phyloP scores from a whole-genome alignment of 2,329 filamentous ascomycete genomes.

The Amauroascus verrucosus region DNA sequence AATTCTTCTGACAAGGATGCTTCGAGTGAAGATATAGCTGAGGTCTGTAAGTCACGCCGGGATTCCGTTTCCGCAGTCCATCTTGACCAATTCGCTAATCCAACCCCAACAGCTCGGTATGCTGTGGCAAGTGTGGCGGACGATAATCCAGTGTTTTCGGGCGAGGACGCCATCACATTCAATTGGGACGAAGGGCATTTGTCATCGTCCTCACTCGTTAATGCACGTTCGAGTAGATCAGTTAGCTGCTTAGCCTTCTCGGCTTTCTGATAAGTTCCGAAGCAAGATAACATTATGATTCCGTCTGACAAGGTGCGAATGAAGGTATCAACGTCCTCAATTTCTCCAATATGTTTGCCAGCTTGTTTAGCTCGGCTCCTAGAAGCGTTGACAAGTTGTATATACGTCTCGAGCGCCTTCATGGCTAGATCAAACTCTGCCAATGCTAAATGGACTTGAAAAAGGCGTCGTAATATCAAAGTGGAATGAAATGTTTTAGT shows the following conservation, averaged over 20 bases:
- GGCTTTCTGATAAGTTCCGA: constrained; percentile 62
- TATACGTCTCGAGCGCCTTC: constrained; percentile 82
- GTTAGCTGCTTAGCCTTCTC: constrained; percentile 68
- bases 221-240: constrained; percentile 37
- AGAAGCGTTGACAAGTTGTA: constrained; percentile 74
- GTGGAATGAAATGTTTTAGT: constrained; percentile 95
- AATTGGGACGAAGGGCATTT: neutral
- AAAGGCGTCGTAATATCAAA: constrained; percentile 72
- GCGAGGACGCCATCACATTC: constrained; percentile 19
- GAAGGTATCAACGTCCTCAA: constrained; percentile 70
- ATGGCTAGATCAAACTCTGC: constrained; percentile 88
- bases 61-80: constrained; percentile 64
- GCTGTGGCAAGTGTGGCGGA: constrained; percentile 50
- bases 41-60: constrained; percentile 62
- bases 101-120: constrained; percentile 77
- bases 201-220: neutral
- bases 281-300: constrained; percentile 70
- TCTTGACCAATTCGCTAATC: constrained; percentile 77
- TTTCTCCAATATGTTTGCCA: constrained; percentile 50
- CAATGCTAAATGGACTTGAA: constrained; percentile 73
- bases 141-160: constrained; percentile 17
- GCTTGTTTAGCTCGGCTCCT: constrained; percentile 73
- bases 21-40: constrained; percentile 65
- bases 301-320: constrained; percentile 70
- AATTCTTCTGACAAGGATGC: constrained; percentile 60